These are phyloP conservation scores for Letharia lupina DNA, from an alignment of 495 filamentous ascomycete species.

Conservation along the genomic window DNA sequence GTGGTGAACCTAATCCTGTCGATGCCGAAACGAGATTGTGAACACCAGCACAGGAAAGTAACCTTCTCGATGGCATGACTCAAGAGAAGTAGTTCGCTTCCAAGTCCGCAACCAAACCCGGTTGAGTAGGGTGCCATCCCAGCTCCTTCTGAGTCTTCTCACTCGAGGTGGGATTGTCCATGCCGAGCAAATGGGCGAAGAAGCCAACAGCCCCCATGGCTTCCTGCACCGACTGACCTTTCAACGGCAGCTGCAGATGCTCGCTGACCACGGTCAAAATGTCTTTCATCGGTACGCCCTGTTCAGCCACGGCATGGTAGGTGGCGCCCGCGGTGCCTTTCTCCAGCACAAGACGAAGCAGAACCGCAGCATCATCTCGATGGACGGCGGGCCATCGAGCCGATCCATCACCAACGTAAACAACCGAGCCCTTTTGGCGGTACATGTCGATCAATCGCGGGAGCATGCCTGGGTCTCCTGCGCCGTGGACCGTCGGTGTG, in stretches of 20 bases:
- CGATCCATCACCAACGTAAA: conserved; percentile 38
- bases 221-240: not conserved
- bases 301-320: conserved; percentile 38
- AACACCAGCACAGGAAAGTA: not conserved
- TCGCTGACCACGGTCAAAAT: conserved; percentile 34
- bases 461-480: not conserved
- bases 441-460: not conserved
- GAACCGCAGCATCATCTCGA: conserved; percentile 34
- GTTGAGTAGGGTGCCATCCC: conserved; percentile 33
- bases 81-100: not conserved
- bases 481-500: not conserved
- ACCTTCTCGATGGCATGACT: not conserved
- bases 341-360: conserved; percentile 38
- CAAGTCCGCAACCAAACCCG: conserved; percentile 31
- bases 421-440: conserved; percentile 11
- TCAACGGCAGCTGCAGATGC: not conserved
- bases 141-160: conserved; percentile 34
- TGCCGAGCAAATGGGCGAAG: conserved; percentile 23
- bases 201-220: not conserved
- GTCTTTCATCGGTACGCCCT: conserved; percentile 33
- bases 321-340: conserved; percentile 33
- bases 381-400: conserved; percentile 39
- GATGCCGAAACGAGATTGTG: no score
- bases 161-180: conserved; percentile 36
- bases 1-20: no score